These are phyloP conservation scores for Bocquillonia castaneifolia DNA, from an alignment of 441 rosid species.

Conservation along the genomic window DNA sequence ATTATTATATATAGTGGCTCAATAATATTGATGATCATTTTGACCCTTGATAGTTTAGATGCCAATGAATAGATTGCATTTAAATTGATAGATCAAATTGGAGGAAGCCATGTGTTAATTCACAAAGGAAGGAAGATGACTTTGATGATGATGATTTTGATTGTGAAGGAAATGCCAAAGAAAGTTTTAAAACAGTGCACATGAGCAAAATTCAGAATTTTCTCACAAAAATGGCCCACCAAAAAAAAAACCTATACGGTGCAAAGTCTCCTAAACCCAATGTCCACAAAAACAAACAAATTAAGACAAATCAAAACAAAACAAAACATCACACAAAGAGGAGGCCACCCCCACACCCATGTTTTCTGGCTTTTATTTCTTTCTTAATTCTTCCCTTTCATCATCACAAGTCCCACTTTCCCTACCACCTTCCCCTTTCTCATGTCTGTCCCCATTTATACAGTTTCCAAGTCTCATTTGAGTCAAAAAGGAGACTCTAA, in stretches of 20 bases:
- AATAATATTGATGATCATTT: too few species aligned
- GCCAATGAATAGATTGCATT: background rate
- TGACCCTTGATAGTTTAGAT: background rate
- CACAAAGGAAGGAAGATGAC: background rate
- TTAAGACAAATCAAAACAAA: conserved; percentile 9
- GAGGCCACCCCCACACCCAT: conserved; percentile 16
- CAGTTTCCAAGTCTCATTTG: conserved; percentile 24
- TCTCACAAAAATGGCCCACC: conserved; percentile 31
- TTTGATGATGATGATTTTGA: conserved; percentile 2
- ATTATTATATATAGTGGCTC: too few species aligned
- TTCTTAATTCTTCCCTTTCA: conserved; percentile 21
- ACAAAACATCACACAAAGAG: too few species aligned
- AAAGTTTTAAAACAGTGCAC: conserved; percentile 25
- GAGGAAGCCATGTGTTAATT: conserved; percentile 4
- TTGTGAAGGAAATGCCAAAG: background rate
- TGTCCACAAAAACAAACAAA: conserved; percentile 9
- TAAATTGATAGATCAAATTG: background rate
- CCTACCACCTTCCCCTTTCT: conserved; percentile 37
- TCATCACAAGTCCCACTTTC: conserved; percentile 35
- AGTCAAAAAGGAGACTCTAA: conserved; percentile 33
- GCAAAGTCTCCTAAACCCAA: background rate
- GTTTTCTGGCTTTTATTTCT: conserved; percentile 20
- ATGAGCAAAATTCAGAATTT: conserved; percentile 24
- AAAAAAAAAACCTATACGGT: background rate
- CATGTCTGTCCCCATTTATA: conserved; percentile 30